phyloP scores from a whole-genome alignment of 1,139 yeast genomes.

The Geotrichum australiense region DNA sequence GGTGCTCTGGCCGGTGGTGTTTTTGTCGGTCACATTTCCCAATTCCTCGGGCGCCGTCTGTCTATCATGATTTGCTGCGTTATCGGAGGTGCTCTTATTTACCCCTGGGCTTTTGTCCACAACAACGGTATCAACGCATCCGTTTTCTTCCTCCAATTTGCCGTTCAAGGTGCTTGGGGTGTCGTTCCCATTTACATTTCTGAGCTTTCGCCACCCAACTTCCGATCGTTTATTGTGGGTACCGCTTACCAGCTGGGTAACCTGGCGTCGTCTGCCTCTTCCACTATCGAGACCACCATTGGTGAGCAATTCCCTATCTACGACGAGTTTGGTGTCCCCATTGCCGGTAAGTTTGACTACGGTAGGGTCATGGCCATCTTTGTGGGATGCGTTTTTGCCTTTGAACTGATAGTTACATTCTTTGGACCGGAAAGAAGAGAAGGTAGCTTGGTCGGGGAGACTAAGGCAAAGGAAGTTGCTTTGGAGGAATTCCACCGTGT shows the following conservation, averaged over 20 bases:
- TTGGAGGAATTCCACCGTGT: slow-evolving; percentile 8
- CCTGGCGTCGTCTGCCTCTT: slow-evolving; percentile 73
- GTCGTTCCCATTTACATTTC: slow-evolving; percentile 71
- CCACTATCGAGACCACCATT: slow-evolving; percentile 72
- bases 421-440: slow-evolving; percentile 69
- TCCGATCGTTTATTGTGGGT: slow-evolving; percentile 68
- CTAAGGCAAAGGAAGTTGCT: slow-evolving; percentile 3
- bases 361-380: slow-evolving; percentile 75
- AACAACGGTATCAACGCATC: slow-evolving; percentile 63
- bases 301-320: slow-evolving; percentile 59
- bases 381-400: slow-evolving; percentile 70
- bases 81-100: slow-evolving; percentile 58
- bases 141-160: slow-evolving; percentile 70
- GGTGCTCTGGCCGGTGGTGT: slow-evolving; percentile 68
- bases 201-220: slow-evolving; percentile 73
- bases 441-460: slow-evolving; percentile 25
- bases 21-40: slow-evolving; percentile 53
- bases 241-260: slow-evolving; percentile 78
- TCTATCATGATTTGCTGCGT: slow-evolving; percentile 53
- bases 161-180: slow-evolving; percentile 88
- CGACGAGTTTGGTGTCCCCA: slow-evolving; percentile 27
- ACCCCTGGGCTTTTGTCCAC: slow-evolving; percentile 64
- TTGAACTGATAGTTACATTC: slow-evolving; percentile 49
- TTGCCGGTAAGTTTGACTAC: slow-evolving; percentile 39
- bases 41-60: slow-evolving; percentile 54